Base-by-base conservation (phyloP, 768 basidiomycete genomes). In the Lyophyllum atratum region DNA sequence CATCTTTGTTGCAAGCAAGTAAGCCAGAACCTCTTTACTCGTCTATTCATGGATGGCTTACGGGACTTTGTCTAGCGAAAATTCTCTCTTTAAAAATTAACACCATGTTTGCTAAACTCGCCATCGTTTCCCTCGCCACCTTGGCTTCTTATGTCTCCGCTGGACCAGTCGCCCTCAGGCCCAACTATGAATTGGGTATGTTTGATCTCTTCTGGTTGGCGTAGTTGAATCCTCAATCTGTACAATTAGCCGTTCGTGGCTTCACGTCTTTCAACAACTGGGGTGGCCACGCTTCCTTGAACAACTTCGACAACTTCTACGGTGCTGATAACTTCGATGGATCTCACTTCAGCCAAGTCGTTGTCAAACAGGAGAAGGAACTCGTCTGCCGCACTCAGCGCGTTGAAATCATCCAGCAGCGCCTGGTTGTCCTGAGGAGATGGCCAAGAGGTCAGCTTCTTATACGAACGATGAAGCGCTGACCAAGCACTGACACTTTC, bases 281-380 rank as follows among this genome's bases (percentile, higher is more conserved):
- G 68, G 68, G 71, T 3, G 78, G 78, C 21, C 64, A 71, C 63
- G 59, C 66, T 55, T 76, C 72, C 19, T 55, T 77, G 61, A 60
- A 50, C 56, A 64, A 65, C 60, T 80, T 82, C 63, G 80, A 80
- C 58, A 72, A 75, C 69, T 80, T 80, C 70, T 76, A 76, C 54
- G 79, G 80, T 22, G 50, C 64, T 24, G 70, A 71, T 52, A 76
- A 80, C 71, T 81, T 78, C 59, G 71, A 71, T 60, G 76, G 77
- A 53, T 69, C 61, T 54, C 59, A 66, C 52, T 74, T 70, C 62
- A 63, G 59, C 48, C 68, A 75, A 55, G 66, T 68, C 31, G 59
- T 79, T 50, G 69, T 74, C 9, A 68, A 75, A 48, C 58, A 68
- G 34, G 67, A 73, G 56, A 56, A 74, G 15, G 67, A 76, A 43